Conservation (phyloP, 2,329 filamentous ascomycete species). For the Xylariaceae sp. region DNA sequence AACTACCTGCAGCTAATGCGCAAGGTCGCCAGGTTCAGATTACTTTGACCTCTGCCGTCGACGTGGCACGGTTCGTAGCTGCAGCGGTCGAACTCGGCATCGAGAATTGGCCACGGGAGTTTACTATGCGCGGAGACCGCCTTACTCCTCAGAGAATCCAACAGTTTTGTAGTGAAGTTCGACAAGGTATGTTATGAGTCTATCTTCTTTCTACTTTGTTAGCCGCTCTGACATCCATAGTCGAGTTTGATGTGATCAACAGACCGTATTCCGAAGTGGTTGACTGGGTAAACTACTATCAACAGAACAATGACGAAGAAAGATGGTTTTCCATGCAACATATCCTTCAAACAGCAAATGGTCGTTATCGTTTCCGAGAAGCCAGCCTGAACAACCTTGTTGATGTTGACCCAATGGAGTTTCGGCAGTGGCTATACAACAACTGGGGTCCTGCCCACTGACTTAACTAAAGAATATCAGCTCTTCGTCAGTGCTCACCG, state of each 20-base stretch:
- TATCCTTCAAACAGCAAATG: slow-evolving; percentile 70
- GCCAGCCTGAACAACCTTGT: slow-evolving; percentile 63
- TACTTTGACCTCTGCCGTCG: slow-evolving; percentile 71
- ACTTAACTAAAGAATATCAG: background rate
- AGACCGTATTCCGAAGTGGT: slow-evolving; percentile 50
- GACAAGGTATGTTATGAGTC: slow-evolving; percentile 50
- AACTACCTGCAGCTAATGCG: slow-evolving; percentile 62
- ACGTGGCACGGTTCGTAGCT: slow-evolving; percentile 73
- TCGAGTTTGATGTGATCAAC: slow-evolving; percentile 40
- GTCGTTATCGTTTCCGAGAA: slow-evolving; percentile 68
- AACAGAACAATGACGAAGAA: slow-evolving; percentile 53
- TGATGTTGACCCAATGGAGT: slow-evolving; percentile 54
- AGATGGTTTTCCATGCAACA: slow-evolving; percentile 63
- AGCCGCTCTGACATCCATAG: slow-evolving; percentile 25
- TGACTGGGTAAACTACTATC: slow-evolving; percentile 49
- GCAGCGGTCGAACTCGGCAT: slow-evolving; percentile 69
- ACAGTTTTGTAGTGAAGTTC: slow-evolving; percentile 52
- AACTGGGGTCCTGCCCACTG: slow-evolving; percentile 48
- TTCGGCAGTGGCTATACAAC: slow-evolving; percentile 61
- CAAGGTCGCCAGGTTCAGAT: slow-evolving; percentile 59
- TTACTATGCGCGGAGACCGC: slow-evolving; percentile 71
- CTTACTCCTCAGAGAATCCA: slow-evolving; percentile 67
- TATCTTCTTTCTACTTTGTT: slow-evolving; percentile 11
- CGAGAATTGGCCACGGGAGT: slow-evolving; percentile 69
- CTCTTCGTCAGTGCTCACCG: background rate